Conservation (phyloP, 139 green algal genomes). For the Tetradesmus lagerheimii region DNA sequence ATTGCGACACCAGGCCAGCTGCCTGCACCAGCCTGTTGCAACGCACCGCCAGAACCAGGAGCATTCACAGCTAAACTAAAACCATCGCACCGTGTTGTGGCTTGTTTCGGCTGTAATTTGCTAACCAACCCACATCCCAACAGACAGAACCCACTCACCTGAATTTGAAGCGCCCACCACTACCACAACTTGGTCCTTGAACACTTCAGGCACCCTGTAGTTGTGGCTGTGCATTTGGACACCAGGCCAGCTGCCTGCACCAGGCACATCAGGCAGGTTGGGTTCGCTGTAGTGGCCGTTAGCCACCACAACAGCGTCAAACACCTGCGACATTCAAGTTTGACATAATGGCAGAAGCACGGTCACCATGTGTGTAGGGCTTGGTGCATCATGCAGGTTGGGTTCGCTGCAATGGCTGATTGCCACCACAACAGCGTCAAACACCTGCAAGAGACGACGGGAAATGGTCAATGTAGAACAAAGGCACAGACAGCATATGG, state of each 20-base stretch:
- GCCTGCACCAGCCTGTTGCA: too few relatives aligned
- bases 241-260: slow-evolving; percentile 49
- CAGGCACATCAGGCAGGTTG: slow-evolving; percentile 63
- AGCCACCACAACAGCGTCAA: slow-evolving; percentile 88
- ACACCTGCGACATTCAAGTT: slow-evolving; percentile 48
- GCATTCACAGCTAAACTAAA: too few relatives aligned
- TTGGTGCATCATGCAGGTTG: slow-evolving; percentile 65
- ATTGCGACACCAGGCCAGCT: neutral
- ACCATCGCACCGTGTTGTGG: too few relatives aligned
- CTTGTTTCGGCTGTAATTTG: too few relatives aligned
- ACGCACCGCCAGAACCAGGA: too few relatives aligned
- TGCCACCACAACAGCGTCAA: slow-evolving; percentile 87
- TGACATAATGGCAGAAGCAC: too few relatives aligned
- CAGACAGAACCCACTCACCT: neutral
- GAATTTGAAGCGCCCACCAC: slow-evolving; percentile 41
- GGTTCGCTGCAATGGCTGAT: slow-evolving; percentile 89
- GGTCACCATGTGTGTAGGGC: too few relatives aligned
- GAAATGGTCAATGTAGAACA: too few relatives aligned
- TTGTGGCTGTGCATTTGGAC: slow-evolving; percentile 85
- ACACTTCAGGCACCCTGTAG: slow-evolving; percentile 69
- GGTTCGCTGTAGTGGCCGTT: slow-evolving; percentile 91
- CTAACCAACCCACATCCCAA: too few relatives aligned
- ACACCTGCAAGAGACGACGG: too few relatives aligned
- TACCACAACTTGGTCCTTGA: slow-evolving; percentile 55
- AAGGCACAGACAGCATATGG: too few relatives aligned